Conservation (phyloP, 257 asterid species). For the Solanum dulcamara region DNA sequence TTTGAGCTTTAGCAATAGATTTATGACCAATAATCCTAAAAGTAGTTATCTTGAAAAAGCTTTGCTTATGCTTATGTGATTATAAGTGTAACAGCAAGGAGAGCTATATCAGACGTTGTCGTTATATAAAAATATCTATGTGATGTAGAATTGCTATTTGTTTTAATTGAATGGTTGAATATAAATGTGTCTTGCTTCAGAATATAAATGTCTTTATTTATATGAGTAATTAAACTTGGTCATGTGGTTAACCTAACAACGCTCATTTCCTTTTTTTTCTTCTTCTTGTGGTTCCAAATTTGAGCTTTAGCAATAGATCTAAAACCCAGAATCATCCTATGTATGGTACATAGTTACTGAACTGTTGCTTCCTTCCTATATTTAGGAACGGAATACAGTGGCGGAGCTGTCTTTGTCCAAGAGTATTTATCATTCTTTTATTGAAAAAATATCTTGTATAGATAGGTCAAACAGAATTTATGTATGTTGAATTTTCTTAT, state of each 20-base stretch:
- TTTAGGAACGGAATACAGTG: neutral
- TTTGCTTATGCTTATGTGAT: neutral
- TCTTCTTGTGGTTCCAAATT: neutral
- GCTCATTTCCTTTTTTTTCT: neutral
- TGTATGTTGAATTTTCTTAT: neutral
- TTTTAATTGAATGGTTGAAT: neutral
- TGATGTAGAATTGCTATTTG: too few relatives aligned
- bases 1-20: neutral
- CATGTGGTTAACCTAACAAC: neutral
- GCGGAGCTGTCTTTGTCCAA: neutral
- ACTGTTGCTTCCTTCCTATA: neutral
- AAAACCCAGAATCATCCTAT: neutral
- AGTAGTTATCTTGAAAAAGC: neutral
- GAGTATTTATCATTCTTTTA: neutral
- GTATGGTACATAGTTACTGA: neutral
- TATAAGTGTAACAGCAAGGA: neutral
- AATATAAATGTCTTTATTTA: too few relatives aligned
- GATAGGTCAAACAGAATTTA: neutral
- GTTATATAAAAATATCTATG: too few relatives aligned
- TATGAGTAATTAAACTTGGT: neutral
- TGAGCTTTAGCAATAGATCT: neutral
- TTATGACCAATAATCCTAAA: neutral
- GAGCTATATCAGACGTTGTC: too few relatives aligned
- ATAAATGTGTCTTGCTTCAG: too few relatives aligned
- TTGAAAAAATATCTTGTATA: neutral